These are phyloP conservation scores for Fusarium chlamydosporum DNA, from an alignment of 2,329 filamentous ascomycete species.

Conservation along the genomic window DNA sequence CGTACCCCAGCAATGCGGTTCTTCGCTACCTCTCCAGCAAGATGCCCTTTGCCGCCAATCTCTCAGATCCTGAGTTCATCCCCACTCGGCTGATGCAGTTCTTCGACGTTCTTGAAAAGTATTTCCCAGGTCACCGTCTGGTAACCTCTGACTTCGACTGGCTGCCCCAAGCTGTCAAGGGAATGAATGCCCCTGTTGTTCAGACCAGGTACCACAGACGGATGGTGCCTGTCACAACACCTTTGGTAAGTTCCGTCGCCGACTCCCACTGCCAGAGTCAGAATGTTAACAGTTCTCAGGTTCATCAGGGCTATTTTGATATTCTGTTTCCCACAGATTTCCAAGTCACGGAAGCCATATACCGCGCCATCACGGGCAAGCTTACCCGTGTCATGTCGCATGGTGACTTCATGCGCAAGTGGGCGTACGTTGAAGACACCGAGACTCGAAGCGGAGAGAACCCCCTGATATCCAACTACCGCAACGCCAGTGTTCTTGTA, in stretches of 20 bases:
- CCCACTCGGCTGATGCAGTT: slow-evolving; percentile 97
- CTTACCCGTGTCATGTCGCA: slow-evolving; percentile 88
- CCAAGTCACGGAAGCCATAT: slow-evolving; percentile 88
- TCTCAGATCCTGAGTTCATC: slow-evolving; percentile 90
- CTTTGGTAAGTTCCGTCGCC: slow-evolving; percentile 74
- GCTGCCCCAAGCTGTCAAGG: slow-evolving; percentile 84
- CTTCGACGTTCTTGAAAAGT: slow-evolving; percentile 88
- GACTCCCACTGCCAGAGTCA: not conserved
- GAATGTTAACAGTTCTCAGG: slow-evolving; percentile 64
- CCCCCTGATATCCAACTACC: slow-evolving; percentile 91
- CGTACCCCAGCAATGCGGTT: slow-evolving; percentile 68
- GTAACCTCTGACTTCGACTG: slow-evolving; percentile 91
- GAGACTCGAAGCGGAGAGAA: slow-evolving; percentile 93
- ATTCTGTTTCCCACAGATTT: slow-evolving; percentile 99
- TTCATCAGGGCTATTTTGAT: slow-evolving; percentile 98
- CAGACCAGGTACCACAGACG: slow-evolving; percentile 91
- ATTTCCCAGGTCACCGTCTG: slow-evolving; percentile 91
- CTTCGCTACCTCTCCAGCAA: slow-evolving; percentile 73
- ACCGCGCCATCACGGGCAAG: slow-evolving; percentile 92
- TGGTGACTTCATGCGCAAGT: slow-evolving; percentile 89
- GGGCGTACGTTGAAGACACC: slow-evolving; percentile 93
- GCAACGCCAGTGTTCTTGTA: slow-evolving; percentile 93
- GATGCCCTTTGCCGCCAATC: slow-evolving; percentile 80
- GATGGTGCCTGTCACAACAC: slow-evolving; percentile 91
- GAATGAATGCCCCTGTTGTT: slow-evolving; percentile 93